Evolutionary conservation across 495 filamentous ascomycete species (phyloP), one percentile per base, ranked within the genome.

Genomic region (Hypoxylon fragiforme): DNA sequence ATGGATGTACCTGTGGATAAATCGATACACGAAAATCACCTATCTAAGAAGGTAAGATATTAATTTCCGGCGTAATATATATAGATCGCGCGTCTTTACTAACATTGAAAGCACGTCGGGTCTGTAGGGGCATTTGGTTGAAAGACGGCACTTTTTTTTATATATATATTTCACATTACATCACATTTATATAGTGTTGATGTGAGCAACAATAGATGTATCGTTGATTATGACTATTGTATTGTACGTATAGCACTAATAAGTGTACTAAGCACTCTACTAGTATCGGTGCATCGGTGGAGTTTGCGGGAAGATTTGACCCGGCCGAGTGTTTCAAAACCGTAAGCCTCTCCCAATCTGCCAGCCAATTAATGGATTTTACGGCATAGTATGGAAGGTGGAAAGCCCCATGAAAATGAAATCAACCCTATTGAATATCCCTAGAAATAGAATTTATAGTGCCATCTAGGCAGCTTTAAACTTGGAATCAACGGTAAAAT

Each of bases 311-410:
- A 57, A 62, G 59, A 58, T 62, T 62, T 57, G 59, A 50, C 48
- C 59, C 49, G 59, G 53, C 44, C 54, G 54, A 57, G 53, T 57
- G 59, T 62, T 62, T 62, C 59, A 62, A 62, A 38, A 20, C 59
- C 48, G 49, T 47, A 54, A 57, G 32, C 34, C 43, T 62, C 47
- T 52, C n/a, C n/a, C n/a, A n/a, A n/a, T n/a, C n/a, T n/a, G n/a
- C n/a, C n/a, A n/a, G n/a, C n/a, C n/a, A n/a, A n/a, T n/a, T n/a
- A n/a, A n/a, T n/a, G n/a, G n/a, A n/a, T n/a, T n/a, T n/a, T n/a
- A n/a, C n/a, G n/a, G n/a, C n/a, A n/a, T n/a, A n/a, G n/a, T 54
- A 40, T 55, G 57, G 57, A 54, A 60, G 57, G 57, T 46, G 45
- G 40, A 60, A 54, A 42, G 24, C 11, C 34, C 45, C 41, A 49